These are phyloP conservation scores for Phialophora expanda DNA, from an alignment of 2,329 filamentous ascomycete genomes.

Conservation along the genomic window DNA sequence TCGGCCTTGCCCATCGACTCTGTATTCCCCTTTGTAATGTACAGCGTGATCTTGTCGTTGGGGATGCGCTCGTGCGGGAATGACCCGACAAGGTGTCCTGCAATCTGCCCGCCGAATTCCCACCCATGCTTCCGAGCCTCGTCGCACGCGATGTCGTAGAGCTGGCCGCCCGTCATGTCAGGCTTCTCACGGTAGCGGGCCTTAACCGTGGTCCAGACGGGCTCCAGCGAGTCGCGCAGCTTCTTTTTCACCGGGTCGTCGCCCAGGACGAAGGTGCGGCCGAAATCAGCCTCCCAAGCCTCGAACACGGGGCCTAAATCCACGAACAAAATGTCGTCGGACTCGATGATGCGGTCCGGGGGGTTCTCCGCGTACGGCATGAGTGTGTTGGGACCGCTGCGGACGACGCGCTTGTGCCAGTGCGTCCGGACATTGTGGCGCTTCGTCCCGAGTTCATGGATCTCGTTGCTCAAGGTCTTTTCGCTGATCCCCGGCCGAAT, in stretches of 20 bases:
- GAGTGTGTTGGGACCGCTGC: constrained; percentile 58
- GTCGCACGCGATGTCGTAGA: constrained; percentile 53
- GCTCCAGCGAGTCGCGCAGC: constrained; percentile 55
- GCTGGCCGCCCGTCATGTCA: constrained; percentile 56
- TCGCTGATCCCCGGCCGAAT: constrained; percentile 57
- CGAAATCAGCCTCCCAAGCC: constrained; percentile 60
- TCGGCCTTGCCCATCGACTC: constrained; percentile 50
- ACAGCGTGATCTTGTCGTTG: constrained; percentile 53
- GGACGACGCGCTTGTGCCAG: constrained; percentile 60
- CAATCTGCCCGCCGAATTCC: constrained; percentile 52
- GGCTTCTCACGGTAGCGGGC: constrained; percentile 47
- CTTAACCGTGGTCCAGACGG: constrained; percentile 55
- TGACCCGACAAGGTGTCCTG: constrained; percentile 58
- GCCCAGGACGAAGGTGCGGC: constrained; percentile 59
- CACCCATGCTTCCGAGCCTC: constrained; percentile 50
- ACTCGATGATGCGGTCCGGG: constrained; percentile 54
- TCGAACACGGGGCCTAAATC: constrained; percentile 61
- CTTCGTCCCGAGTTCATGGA: constrained; percentile 52
- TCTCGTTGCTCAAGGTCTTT: constrained; percentile 55
- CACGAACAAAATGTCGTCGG: constrained; percentile 59
- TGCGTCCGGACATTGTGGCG: constrained; percentile 55
- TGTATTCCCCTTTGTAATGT: constrained; percentile 54
- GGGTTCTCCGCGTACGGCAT: constrained; percentile 57
- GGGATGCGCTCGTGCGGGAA: constrained; percentile 60
- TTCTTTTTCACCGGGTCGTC: constrained; percentile 53